Evolutionary conservation across 768 basidiomycete species (phyloP), one percentile per base, ranked within the genome.

Genomic region (Podaxis mareebaensis): DNA sequence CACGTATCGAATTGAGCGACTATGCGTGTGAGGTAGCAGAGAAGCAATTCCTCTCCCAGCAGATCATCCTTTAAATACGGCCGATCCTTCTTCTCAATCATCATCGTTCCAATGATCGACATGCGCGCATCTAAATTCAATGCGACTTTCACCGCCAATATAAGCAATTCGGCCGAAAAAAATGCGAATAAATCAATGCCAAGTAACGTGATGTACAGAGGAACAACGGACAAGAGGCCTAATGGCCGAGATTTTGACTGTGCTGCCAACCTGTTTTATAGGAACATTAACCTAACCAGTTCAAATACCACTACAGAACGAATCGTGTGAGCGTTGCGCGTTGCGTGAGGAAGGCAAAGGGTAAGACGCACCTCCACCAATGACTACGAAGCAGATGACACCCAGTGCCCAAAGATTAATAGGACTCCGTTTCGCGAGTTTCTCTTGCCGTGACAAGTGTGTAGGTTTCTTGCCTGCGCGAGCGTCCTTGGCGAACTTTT

Each of bases 341-440:
- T 61, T 15, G 36, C 15, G 12, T 40, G 20, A 13, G 7, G 22
- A 20, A 22, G 20, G n/a, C 0, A 28, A 40, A 24, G 40, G 6
- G 28, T 30, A 53, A 60, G 17, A 79, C 88, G 60, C 69, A 88
- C 92, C 87, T 83, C 93, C 93, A 57, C 92, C 92, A 63, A 90
- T 70, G 17, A 94, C 82, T 12, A 94, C 89, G 68, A 94, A 93
- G 24, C 91, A 70, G 58, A 94, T 74, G n/a, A 86, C 64, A 4
- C 88, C 90, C 20, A 94, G 77, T 40, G 89, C 90, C 87, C 88
- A 91, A 4, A 88, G 69, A 65, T 85, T 87, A n/a, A 94, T 69
- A 13, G 92, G 91, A 69, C 89, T 91, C 63, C 84, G 81, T 75
- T 92, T 91, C 40, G 82, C 81, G 40, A 90, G 77, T 66, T 79